These are phyloP conservation scores for Aotearoamyces nothofagi DNA, from an alignment of 2,329 filamentous ascomycete species.

Conservation along the genomic window DNA sequence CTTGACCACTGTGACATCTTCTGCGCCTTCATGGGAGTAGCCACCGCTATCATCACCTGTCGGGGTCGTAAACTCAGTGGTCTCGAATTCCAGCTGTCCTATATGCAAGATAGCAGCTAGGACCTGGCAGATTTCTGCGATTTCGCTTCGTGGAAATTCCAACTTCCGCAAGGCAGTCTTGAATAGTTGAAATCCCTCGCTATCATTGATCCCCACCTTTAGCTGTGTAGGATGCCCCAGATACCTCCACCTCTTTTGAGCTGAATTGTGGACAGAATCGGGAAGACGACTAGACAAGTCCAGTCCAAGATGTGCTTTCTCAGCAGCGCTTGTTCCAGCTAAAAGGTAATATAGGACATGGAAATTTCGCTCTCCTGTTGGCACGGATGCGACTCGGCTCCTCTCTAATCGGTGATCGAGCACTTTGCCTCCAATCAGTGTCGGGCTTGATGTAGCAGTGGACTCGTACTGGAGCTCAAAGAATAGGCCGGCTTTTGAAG, in stretches of 20 bases:
- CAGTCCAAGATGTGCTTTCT: slow-evolving; percentile 72
- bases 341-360: slow-evolving; percentile 93
- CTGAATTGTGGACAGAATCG: slow-evolving; percentile 26
- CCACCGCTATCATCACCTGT: slow-evolving; percentile 85
- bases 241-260: slow-evolving; percentile 85
- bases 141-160: slow-evolving; percentile 84
- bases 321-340: slow-evolving; percentile 77
- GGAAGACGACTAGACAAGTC: slow-evolving; percentile 26
- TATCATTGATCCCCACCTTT: slow-evolving; percentile 92
- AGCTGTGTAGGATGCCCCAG: slow-evolving; percentile 92
- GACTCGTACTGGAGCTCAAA: slow-evolving; percentile 97
- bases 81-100: slow-evolving; percentile 88
- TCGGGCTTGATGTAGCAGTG: slow-evolving; percentile 65
- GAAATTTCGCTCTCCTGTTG: slow-evolving; percentile 92
- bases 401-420: slow-evolving; percentile 87
- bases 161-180: slow-evolving; percentile 89
- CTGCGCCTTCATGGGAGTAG: slow-evolving; percentile 87
- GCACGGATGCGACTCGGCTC: slow-evolving; percentile 80
- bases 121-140: slow-evolving; percentile 93
- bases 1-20: slow-evolving; percentile 72
- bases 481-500: slow-evolving; percentile 89
- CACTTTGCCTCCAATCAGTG: slow-evolving; percentile 85
- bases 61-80: slow-evolving; percentile 61
- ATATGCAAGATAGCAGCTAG: slow-evolving; percentile 92
- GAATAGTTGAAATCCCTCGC: slow-evolving; percentile 92